These are phyloP conservation scores for Wallacemonas sp. DNA, from an alignment of 208 protist species.

Conservation along the genomic window DNA sequence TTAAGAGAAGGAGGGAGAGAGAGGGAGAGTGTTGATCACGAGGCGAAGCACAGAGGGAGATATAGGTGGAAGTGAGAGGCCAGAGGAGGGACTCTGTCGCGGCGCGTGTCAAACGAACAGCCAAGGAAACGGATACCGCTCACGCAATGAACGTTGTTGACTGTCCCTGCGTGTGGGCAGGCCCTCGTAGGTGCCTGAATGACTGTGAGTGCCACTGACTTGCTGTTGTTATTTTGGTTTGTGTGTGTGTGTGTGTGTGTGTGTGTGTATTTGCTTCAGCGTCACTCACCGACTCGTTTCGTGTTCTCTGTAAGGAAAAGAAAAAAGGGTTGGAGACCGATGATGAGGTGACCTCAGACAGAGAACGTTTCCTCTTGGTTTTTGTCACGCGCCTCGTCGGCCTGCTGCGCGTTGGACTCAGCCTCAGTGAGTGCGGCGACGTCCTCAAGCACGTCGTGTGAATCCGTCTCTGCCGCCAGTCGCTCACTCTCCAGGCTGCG, in stretches of 20 bases:
- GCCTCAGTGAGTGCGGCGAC: not conserved
- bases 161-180: no score
- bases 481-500: slow-evolving; percentile 19
- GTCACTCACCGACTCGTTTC: slow-evolving; percentile 2
- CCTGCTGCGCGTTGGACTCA: not conserved
- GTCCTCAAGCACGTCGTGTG: not conserved
- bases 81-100: no score
- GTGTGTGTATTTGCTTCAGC: slow-evolving; percentile 6
- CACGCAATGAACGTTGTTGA: no score
- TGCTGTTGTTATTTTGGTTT: slow-evolving; percentile 81
- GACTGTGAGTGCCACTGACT: slow-evolving; percentile 92
- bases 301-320: slow-evolving; percentile 6
- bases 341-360: slow-evolving; percentile 6
- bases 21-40: no score
- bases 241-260: slow-evolving; percentile 4
- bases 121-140: no score
- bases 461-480: not conserved
- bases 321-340: slow-evolving; percentile 7
- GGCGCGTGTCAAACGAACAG: no score
- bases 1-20: no score
- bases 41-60: no score
- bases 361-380: slow-evolving; percentile 9
- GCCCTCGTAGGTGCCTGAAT: slow-evolving; percentile 63
- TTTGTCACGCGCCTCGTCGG: not conserved
- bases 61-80: no score